Evolutionary conservation across 495 filamentous ascomycete genomes (phyloP).

Genomic region (Cryomyces minteri): DNA sequence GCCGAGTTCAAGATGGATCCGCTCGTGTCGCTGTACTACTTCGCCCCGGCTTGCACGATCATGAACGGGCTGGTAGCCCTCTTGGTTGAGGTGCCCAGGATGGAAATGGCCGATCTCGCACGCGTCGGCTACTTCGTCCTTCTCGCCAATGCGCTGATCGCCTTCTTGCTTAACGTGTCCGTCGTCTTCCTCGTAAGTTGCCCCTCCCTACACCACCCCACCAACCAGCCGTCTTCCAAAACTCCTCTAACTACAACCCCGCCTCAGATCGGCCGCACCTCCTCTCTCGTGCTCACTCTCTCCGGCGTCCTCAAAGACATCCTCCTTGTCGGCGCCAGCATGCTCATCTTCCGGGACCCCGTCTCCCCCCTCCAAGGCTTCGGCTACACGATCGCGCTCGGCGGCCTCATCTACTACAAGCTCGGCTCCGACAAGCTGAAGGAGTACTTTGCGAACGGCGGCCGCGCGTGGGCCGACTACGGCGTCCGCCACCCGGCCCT

Average conservation of each 20-base stretch:
- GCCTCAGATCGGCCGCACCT: constrained; percentile 84
- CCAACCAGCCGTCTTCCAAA: background rate
- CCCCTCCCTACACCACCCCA: background rate
- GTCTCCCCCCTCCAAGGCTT: constrained; percentile 76
- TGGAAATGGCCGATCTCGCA: constrained; percentile 55
- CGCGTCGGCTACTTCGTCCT: constrained; percentile 57
- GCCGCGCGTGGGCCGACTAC: constrained; percentile 70
- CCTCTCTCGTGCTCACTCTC: constrained; percentile 86
- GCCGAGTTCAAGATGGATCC: constrained; percentile 97
- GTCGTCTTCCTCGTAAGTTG: constrained; percentile 78
- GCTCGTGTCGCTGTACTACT: constrained; percentile 91
- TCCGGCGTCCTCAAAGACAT: constrained; percentile 99
- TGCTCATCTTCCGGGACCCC: constrained; percentile 74
- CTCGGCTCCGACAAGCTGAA: constrained; percentile 73
- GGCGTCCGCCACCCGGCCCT: constrained; percentile 52
- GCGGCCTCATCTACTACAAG: constrained; percentile 93
- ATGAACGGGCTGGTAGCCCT: constrained; percentile 75
- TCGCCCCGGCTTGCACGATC: constrained; percentile 74
- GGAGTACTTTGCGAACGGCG: constrained; percentile 50
- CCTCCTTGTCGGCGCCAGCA: constrained; percentile 74
- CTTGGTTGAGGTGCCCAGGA: constrained; percentile 54
- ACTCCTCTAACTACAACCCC: background rate
- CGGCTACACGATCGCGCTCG: constrained; percentile 81
- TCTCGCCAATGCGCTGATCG: constrained; percentile 61
- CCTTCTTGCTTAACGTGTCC: constrained; percentile 81